Evolutionary conservation across 345 rosid genomes (phyloP).

Genomic region (Murraya koenigii): DNA sequence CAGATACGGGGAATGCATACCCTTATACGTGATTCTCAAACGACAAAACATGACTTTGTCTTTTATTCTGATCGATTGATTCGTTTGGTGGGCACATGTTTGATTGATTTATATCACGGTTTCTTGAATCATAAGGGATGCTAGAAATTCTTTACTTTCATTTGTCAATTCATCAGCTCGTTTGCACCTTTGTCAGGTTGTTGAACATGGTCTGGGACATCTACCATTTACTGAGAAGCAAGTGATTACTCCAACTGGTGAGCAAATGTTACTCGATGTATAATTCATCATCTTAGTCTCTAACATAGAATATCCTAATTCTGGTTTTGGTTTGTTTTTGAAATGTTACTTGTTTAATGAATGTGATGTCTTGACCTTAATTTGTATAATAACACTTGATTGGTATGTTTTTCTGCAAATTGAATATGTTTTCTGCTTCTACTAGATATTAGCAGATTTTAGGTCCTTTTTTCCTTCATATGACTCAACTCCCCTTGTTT

Average conservation of each 20-base stretch:
- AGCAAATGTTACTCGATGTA: slow-evolving; percentile 25
- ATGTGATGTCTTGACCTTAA: not conserved
- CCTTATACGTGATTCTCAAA: slow-evolving; percentile 92
- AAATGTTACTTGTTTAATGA: not conserved
- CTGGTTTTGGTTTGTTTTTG: not conserved
- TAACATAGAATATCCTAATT: not conserved
- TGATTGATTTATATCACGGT: slow-evolving; percentile 3
- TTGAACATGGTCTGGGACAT: slow-evolving; percentile 98
- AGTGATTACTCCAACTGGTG: slow-evolving; percentile 96
- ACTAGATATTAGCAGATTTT: not conserved
- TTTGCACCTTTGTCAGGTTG: slow-evolving; percentile 56
- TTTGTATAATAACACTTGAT: not conserved
- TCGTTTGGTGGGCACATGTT: slow-evolving; percentile 76
- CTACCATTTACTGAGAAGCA: slow-evolving; percentile 97
- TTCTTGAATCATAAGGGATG: slow-evolving; percentile 9
- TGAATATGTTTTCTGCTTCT: not conserved
- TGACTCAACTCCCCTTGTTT: not conserved
- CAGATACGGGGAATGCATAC: slow-evolving; percentile 99
- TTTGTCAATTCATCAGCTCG: slow-evolving; percentile 11
- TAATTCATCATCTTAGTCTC: not conserved
- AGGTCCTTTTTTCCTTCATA: not conserved
- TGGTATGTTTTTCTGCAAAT: not conserved
- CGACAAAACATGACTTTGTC: slow-evolving; percentile 93
- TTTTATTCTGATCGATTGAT: slow-evolving; percentile 95
- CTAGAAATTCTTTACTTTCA: not conserved